phyloP scores from a whole-genome alignment of 2,329 filamentous ascomycete species.

The Gnomoniopsis smithogilvyi region DNA sequence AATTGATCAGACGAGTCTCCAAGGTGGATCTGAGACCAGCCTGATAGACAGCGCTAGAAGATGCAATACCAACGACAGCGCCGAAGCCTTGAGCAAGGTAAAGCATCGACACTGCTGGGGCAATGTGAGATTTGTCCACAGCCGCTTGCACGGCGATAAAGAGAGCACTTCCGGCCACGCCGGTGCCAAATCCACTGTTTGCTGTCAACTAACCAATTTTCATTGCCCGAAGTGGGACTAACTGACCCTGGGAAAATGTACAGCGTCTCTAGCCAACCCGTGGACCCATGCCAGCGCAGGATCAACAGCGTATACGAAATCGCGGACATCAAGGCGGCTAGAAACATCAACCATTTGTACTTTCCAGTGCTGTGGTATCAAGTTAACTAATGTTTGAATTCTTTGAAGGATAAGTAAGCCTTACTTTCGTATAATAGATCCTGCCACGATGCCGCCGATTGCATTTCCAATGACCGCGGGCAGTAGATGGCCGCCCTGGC shows the following conservation, averaged over 20 bases:
- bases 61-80: conserved; percentile 35
- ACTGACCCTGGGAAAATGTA: conserved; percentile 53
- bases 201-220: not conserved
- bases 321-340: conserved; percentile 47
- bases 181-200: conserved; percentile 36
- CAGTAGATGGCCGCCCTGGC: conserved; percentile 54
- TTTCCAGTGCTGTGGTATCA: conserved; percentile 45
- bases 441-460: conserved; percentile 58
- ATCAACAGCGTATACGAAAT: conserved; percentile 50
- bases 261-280: conserved; percentile 51
- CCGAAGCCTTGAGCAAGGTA: conserved; percentile 36
- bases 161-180: conserved; percentile 36
- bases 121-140: conserved; percentile 34
- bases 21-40: conserved; percentile 22
- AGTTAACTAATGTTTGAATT: not conserved
- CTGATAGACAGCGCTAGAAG: conserved; percentile 34
- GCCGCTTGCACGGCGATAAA: conserved; percentile 41
- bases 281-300: conserved; percentile 58
- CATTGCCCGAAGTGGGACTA: too few relatives aligned
- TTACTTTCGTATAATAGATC: conserved; percentile 49
- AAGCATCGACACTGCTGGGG: conserved; percentile 38
- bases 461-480: conserved; percentile 68
- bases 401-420: not conserved
- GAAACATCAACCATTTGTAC: conserved; percentile 53
- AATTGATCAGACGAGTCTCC: conserved; percentile 17